Evolutionary conservation across 2,329 filamentous ascomycete species (phyloP), one percentile per base, ranked within the genome.

Genomic region (Colletotrichum echinochloae): DNA sequence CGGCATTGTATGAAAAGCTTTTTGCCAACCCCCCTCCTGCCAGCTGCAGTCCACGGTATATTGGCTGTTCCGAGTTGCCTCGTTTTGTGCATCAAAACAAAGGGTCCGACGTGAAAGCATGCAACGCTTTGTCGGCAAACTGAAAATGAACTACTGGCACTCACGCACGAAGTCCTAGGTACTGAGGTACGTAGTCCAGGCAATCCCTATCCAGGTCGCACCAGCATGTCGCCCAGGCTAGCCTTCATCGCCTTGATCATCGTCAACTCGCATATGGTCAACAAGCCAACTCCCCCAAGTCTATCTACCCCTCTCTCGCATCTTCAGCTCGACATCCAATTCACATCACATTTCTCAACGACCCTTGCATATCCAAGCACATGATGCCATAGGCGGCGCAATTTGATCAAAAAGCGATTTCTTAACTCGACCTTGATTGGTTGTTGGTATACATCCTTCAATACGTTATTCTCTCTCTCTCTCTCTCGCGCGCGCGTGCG

Each of bases 371-470:
- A 5, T 7, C 35, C 44, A 61, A n/a, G n/a, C 44, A 28, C 14
- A 33, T 8, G 37, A 16, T n/a, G 28, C 12, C 9, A 20, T 35
- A 16, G 9, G 14, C 16, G 6, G n/a, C 18, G 8, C 28, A 7
- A 9, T 23, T 23, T 23, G 12, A 39, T 61, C 30, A 39, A 23
- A 11, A 51, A 35, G 44, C 35, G 39, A 33, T 51, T 23, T 61
- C 44, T 61, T 46, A 39, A 39, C 30, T 48, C 54, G n/a, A 60
- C 16, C 28, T 51, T 37, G 44, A 14, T 37, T 37, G 30, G 35
- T 37, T 37, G 44, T 3, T n/a, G 33, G 59, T 44, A 61, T 61
- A 61, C 51, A 61, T 61, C 59, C 44, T 61, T 61, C 59, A 39
- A 30, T n/a, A 28, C 46, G 30, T 39, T 5, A 37, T n/a, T 20